Conservation (phyloP, 208 protist species). For the Trypanosoma rangeli region DNA sequence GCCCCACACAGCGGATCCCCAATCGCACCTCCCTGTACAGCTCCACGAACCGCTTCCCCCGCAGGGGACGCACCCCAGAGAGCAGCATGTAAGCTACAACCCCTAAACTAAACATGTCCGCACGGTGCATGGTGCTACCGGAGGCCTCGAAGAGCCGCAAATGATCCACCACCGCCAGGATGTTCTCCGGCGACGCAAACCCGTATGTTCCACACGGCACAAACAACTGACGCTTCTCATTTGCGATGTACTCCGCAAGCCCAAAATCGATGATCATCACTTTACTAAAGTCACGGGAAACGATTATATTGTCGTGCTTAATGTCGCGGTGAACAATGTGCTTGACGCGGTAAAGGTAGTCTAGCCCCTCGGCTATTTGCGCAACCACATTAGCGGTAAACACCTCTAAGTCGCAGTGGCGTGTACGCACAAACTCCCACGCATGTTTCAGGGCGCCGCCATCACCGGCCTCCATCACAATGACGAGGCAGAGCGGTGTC, state of each 20-base stretch:
- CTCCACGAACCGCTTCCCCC: constrained; percentile 29
- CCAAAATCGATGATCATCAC: constrained; percentile 89
- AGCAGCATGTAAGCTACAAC: constrained; percentile 69
- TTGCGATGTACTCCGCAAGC: constrained; percentile 55
- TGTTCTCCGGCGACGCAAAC: constrained; percentile 76
- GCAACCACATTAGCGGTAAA: constrained; percentile 61
- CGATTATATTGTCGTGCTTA: constrained; percentile 86
- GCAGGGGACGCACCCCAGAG: constrained; percentile 39
- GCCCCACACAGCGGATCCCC: constrained; percentile 46
- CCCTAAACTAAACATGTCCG: constrained; percentile 79
- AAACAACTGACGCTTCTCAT: constrained; percentile 30
- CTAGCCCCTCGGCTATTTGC: constrained; percentile 55
- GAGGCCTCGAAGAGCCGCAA: constrained; percentile 35
- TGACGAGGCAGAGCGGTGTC: constrained; percentile 49
- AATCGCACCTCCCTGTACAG: constrained; percentile 38
- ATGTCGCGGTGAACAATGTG: constrained; percentile 83
- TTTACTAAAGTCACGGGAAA: constrained; percentile 56
- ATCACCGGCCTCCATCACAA: constrained; percentile 79
- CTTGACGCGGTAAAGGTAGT: constrained; percentile 66
- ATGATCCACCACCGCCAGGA: constrained; percentile 36
- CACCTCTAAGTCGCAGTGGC: constrained; percentile 42
- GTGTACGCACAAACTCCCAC: constrained; percentile 36
- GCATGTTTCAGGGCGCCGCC: constrained; percentile 59
- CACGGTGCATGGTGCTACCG: constrained; percentile 49
- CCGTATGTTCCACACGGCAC: constrained; percentile 49